A percentile compares a stretch with the other conserved stretches of the same genome.
Conservation (phyloP, 2,329 filamentous ascomycete species). For the Leptographium procerum region DNA sequence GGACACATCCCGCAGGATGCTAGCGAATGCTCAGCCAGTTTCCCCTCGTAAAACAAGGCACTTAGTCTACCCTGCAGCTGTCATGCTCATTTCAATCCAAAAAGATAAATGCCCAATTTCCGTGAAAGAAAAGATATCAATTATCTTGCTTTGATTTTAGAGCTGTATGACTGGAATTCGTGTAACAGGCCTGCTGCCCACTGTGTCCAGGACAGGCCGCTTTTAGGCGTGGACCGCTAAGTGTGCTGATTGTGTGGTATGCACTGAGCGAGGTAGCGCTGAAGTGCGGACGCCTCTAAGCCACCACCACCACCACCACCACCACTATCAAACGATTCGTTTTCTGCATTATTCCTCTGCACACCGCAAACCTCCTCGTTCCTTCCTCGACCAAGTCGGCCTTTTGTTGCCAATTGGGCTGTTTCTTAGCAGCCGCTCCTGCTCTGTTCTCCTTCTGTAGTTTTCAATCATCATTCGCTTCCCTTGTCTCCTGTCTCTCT, state of each 20-base stretch:
- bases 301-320: neutral
- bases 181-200: neutral
- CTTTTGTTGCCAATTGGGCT: conserved; percentile 10
- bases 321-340: neutral
- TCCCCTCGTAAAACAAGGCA: neutral
- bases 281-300: neutral
- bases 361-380: conserved; percentile 3
- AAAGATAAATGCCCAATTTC: neutral
- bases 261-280: neutral
- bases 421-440: conserved; percentile 8
- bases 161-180: neutral
- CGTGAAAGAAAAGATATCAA: neutral
- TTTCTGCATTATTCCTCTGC: neutral
- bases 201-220: neutral
- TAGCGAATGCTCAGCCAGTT: neutral
- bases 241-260: neutral
- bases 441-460: neutral
- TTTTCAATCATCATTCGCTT: neutral
- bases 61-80: neutral
- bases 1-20: neutral
- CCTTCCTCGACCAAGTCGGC: conserved; percentile 9
- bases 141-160: neutral
- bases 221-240: neutral
- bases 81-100: neutral
- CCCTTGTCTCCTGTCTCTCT: neutral